Evolutionary conservation across 1,284 basidiomycete species (phyloP), one percentile per base, ranked within the genome.

Genomic region (Malassezia obtusa): DNA sequence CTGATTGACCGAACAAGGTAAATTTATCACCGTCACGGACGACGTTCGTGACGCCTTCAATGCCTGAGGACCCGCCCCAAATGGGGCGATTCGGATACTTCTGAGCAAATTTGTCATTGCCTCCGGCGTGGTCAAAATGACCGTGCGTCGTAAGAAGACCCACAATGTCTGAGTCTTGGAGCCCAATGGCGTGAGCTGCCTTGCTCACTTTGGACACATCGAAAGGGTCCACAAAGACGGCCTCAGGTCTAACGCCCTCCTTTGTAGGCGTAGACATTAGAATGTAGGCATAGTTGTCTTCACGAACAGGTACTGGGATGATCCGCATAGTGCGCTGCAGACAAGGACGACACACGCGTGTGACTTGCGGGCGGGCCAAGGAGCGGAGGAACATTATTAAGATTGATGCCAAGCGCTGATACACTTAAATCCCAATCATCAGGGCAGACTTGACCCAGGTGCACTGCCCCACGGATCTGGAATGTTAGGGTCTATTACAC

Each of bases 91-190:
- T 78, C 0, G 86, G 85, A 71, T 80, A 86, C n/a, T 58, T 43
- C 21, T 54, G 52, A 1, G 51, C 45, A 62, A 83, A 77, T n/a
- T 80, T 80, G 63, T 79, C 66, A 71, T 87, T 87, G 12, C 89
- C 89, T 10, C 90, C 90, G 52, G 84, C 85, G 74, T 96, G 91
- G 77, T 96, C 91, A 33, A 46, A 47, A 40, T 72, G 71, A 28
- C 68, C 66, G 44, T 75, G 73, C 15, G 73, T 75, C 0, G 73
- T 73, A 11, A 75, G 50, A 11, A 60, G 45, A 1, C 64, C 71
- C 6, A 70, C 59, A 15, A 77, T 54, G n/a, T 78, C 71, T 49
- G 83, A 76, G 24, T 58, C 45, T 6, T 28, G 0, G 2, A 67
- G 58, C 0, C 57, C 57, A 4, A 83, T 78, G 28, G 80, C 77